Conservation (phyloP, 352 stramenopile species). For the Phytophthora crassamura region DNA sequence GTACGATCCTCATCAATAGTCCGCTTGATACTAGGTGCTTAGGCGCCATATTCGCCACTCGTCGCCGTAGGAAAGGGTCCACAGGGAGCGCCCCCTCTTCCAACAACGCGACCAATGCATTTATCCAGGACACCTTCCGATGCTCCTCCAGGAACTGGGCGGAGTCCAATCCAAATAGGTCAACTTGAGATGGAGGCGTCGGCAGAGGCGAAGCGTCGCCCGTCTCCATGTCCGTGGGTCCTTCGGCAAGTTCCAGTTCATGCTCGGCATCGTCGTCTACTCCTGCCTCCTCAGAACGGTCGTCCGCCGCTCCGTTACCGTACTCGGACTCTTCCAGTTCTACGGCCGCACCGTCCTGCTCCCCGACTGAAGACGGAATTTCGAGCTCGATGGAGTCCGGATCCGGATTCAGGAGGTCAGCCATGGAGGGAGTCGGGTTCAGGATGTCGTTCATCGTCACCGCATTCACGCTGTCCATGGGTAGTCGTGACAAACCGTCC, state of each 20-base stretch:
- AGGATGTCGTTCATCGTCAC: no score
- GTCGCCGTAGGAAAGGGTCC: background rate
- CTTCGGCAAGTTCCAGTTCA: background rate
- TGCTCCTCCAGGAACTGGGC: background rate
- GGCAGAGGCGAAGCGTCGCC: no score
- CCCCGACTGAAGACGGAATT: background rate
- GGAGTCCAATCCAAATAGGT: background rate
- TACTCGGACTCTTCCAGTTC: background rate
- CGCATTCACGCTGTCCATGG: no score
- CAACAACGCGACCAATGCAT: background rate
- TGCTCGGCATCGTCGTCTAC: no score
- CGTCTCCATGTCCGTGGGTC: no score
- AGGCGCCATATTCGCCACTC: background rate
- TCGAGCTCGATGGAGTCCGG: background rate
- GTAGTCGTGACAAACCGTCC: no score
- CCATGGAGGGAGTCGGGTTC: no score
- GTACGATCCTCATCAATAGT: background rate
- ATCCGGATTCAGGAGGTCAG: background rate
- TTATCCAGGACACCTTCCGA: background rate
- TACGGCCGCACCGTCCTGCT: background rate
- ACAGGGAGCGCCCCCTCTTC: background rate
- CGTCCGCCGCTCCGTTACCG: background rate
- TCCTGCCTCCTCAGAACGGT: no score
- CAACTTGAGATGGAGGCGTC: background rate
- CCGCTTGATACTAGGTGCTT: background rate